phyloP scores from a whole-genome alignment of 805 yeast genomes.

The Metschnikowia similis region DNA sequence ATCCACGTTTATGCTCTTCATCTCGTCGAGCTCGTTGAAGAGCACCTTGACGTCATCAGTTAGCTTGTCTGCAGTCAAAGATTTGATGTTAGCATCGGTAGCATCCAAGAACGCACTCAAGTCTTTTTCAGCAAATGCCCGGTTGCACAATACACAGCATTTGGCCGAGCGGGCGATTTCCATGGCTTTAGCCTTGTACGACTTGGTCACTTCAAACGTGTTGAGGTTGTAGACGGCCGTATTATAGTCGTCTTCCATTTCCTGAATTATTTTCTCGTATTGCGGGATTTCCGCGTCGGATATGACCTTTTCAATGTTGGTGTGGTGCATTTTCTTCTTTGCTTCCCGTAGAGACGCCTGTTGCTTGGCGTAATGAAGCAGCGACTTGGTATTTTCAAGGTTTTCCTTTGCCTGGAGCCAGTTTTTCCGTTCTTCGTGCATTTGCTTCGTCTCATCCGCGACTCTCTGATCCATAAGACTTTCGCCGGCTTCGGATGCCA shows the following conservation, averaged over 20 bases:
- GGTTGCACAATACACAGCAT: constrained; percentile 68
- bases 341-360: constrained; percentile 3
- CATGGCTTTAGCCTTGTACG: constrained; percentile 68
- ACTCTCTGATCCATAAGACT: constrained; percentile 5
- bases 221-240: constrained; percentile 62
- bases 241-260: constrained; percentile 59
- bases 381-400: not conserved
- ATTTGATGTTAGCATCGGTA: constrained; percentile 26
- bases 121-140: constrained; percentile 52
- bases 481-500: constrained; percentile 16
- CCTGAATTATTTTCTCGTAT: constrained; percentile 47
- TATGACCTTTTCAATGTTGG: constrained; percentile 23
- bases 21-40: constrained; percentile 27
- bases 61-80: constrained; percentile 26
- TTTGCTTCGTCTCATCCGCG: not conserved
- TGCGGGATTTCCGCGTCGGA: constrained; percentile 41
- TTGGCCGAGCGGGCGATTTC: constrained; percentile 53
- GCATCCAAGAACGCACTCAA: constrained; percentile 24
- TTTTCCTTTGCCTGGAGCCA: not conserved
- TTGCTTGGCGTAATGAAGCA: not conserved
- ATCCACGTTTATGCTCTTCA: constrained; percentile 28
- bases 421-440: not conserved
- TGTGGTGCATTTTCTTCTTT: constrained; percentile 4
- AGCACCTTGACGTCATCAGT: constrained; percentile 27
- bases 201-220: constrained; percentile 62